Evolutionary conservation across 1,139 yeast species (phyloP).

Genomic region (Eremothecium coryli): DNA sequence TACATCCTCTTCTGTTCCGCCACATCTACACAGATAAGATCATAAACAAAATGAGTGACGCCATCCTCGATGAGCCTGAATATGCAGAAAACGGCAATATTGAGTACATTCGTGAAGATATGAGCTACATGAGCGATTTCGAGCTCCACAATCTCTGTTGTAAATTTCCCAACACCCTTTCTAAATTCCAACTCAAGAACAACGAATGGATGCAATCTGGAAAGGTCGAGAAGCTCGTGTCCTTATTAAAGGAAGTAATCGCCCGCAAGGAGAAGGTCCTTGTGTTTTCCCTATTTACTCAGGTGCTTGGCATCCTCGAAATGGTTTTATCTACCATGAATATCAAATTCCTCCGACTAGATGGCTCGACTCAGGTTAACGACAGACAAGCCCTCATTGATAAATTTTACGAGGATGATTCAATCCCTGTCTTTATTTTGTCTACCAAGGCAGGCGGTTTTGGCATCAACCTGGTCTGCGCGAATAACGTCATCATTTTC

Average conservation of each 20-base stretch:
- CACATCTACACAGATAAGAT: slow-evolving; percentile 44
- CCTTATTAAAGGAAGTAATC: slow-evolving; percentile 52
- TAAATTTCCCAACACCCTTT: slow-evolving; percentile 59
- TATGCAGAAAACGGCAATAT: slow-evolving; percentile 64
- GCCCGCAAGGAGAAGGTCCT: slow-evolving; percentile 61
- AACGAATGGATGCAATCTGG: slow-evolving; percentile 67
- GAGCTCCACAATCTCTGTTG: slow-evolving; percentile 71
- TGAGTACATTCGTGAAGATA: slow-evolving; percentile 75
- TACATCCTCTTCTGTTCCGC: slow-evolving; percentile 69
- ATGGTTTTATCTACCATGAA: slow-evolving; percentile 55
- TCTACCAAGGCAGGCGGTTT: slow-evolving; percentile 98
- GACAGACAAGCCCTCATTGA: slow-evolving; percentile 88
- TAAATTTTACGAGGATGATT: slow-evolving; percentile 70
- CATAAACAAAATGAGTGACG: slow-evolving; percentile 59
- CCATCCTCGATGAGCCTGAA: slow-evolving; percentile 71
- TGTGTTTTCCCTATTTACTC: slow-evolving; percentile 86
- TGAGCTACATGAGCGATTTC: slow-evolving; percentile 92
- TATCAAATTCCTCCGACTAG: slow-evolving; percentile 73
- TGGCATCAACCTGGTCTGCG: slow-evolving; percentile 93
- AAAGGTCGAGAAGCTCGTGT: slow-evolving; percentile 50
- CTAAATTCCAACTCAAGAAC: slow-evolving; percentile 45
- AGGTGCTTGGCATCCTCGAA: slow-evolving; percentile 81
- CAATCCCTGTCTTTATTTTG: slow-evolving; percentile 75
- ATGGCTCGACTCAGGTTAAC: slow-evolving; percentile 91
- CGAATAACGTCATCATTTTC: slow-evolving; percentile 81